These are phyloP conservation scores for Gracilaria gracilis DNA, from an alignment of 23 red algal species.

Conservation along the genomic window DNA sequence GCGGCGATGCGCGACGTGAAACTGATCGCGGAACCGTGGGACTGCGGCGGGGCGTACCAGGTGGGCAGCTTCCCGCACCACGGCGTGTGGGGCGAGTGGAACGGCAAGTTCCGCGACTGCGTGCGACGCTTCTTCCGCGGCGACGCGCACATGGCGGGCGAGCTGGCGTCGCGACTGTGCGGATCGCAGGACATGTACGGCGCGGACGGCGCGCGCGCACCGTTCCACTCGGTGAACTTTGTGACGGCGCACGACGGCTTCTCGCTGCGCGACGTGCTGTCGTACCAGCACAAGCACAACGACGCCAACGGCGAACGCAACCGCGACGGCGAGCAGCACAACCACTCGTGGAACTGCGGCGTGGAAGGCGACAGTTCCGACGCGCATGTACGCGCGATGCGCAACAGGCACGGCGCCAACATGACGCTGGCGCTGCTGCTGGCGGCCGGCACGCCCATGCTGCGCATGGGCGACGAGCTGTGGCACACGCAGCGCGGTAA, in stretches of 20 bases:
- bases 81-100: conserved; percentile 98
- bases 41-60: conserved; percentile 92
- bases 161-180: conserved; percentile 93
- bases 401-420: conserved; percentile 75
- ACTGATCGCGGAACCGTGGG: conserved; percentile 98
- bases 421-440: conserved; percentile 82
- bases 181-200: conserved; percentile 94
- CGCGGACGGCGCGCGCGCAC: conserved; percentile 54
- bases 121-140: conserved; percentile 92
- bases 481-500: conserved; percentile 91
- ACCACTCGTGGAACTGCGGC: conserved; percentile 97
- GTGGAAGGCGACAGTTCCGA: conserved; percentile 85
- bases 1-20: conserved; percentile 88
- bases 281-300: conserved; percentile 96
- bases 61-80: conserved; percentile 96
- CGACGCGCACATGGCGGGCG: conserved; percentile 69
- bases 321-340: conserved; percentile 92
- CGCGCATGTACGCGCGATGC: conserved; percentile 33
- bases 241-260: conserved; percentile 99
- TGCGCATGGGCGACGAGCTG: conserved; percentile 98
- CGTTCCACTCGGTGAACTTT: conserved; percentile 99
- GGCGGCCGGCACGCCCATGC: conserved; percentile 94
- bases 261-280: conserved; percentile 89
- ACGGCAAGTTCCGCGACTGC: conserved; percentile 94
- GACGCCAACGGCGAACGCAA: conserved; percentile 91